These are phyloP conservation scores for Secale cereale DNA, from an alignment of 176 grass and related monocot species.

Conservation along the genomic window DNA sequence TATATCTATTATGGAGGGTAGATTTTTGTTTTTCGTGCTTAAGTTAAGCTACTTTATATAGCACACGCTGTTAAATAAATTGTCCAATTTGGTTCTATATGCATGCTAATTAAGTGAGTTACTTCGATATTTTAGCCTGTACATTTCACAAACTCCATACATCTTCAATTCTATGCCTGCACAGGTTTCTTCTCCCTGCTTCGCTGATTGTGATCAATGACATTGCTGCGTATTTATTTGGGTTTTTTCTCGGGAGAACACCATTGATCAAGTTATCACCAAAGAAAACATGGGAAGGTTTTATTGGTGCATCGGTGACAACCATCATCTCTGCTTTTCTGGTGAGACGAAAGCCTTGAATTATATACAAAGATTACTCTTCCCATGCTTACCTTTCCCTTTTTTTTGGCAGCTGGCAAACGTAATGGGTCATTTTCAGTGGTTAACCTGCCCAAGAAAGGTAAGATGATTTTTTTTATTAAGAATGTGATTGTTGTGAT, in stretches of 20 bases:
- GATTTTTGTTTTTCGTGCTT: neutral
- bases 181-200: conserved; percentile 97
- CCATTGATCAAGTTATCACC: conserved; percentile 98
- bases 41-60: conserved; percentile 13
- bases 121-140: neutral
- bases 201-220: conserved; percentile 98
- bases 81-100: neutral
- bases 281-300: conserved; percentile 99
- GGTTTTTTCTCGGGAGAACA: conserved; percentile 96
- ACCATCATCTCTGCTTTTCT: conserved; percentile 92
- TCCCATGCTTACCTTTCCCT: neutral
- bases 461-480: conserved; percentile 34
- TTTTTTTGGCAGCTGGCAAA: conserved; percentile 75
- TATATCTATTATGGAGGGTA: neutral
- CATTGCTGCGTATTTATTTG: conserved; percentile 94
- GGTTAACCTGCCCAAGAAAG: conserved; percentile 94
- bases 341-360: conserved; percentile 47
- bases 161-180: conserved; percentile 26
- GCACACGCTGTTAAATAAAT: neutral
- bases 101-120: neutral
- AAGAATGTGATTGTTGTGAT: conserved; percentile 5
- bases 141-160: neutral
- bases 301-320: conserved; percentile 97
- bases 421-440: conserved; percentile 78
- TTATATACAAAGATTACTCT: conserved; percentile 10